Percentiles rank a stretch among this genome's conserved stretches.
These are phyloP conservation scores for Microdochium bolleyi DNA, from an alignment of 2,329 filamentous ascomycete genomes.

Conservation along the genomic window DNA sequence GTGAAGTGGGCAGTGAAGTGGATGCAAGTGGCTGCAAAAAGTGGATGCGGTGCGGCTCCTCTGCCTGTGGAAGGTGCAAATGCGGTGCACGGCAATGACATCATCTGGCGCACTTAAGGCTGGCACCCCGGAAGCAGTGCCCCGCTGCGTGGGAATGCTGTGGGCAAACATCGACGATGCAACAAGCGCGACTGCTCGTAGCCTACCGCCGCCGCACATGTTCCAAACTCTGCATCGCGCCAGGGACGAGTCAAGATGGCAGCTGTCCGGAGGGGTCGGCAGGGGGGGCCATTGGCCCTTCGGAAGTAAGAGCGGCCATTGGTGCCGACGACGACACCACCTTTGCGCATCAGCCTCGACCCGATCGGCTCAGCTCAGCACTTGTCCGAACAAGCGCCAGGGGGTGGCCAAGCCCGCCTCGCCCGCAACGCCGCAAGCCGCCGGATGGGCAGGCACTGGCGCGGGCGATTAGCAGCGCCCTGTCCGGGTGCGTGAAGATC, in stretches of 20 bases:
- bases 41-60: not conserved
- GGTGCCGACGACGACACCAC: not conserved
- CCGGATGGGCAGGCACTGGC: not conserved
- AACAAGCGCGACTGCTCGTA: not conserved
- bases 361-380: not conserved
- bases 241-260: not conserved
- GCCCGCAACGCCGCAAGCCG: not conserved
- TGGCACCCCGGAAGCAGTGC: not conserved
- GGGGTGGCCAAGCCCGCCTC: not conserved
- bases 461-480: not conserved
- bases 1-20: too few species aligned
- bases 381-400: not conserved
- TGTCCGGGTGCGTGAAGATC: not conserved
- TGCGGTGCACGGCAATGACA: not conserved
- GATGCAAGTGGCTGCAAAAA: not conserved
- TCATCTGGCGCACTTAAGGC: not conserved
- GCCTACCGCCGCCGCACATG: not conserved
- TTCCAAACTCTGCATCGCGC: not conserved
- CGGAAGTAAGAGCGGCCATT: too few species aligned
- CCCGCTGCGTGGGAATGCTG: not conserved
- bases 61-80: not conserved
- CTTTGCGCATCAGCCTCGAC: not conserved
- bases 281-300: not conserved
- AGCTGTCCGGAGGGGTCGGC: not conserved
- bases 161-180: not conserved